Conservation (phyloP, 2,329 filamentous ascomycete species). For the Thelonectria rubi region DNA sequence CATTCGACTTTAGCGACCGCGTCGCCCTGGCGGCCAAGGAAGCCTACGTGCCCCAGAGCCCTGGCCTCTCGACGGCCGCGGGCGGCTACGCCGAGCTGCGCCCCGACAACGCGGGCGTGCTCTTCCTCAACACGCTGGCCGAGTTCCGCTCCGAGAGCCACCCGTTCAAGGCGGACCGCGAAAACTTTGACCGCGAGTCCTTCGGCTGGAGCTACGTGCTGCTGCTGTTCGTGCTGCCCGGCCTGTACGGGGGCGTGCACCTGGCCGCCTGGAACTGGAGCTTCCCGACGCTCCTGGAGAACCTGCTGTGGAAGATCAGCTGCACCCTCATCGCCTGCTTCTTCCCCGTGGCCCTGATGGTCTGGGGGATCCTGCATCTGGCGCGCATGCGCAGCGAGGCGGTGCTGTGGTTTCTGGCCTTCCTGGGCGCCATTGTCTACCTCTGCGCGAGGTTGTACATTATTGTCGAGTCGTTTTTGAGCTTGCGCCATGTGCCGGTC, state of each 20-base stretch:
- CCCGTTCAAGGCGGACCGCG: slow-evolving; percentile 6
- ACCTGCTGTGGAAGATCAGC: slow-evolving; percentile 17
- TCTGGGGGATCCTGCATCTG: slow-evolving; percentile 8
- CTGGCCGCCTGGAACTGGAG: slow-evolving; percentile 1
- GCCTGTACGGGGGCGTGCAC: slow-evolving; percentile 18
- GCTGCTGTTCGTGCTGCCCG: slow-evolving; percentile 11
- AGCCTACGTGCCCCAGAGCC: background rate
- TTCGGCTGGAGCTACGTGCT: background rate
- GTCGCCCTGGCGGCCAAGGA: background rate
- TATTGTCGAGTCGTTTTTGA: slow-evolving; percentile 18
- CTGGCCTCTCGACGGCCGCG: background rate
- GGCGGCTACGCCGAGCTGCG: background rate
- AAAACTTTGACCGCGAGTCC: background rate
- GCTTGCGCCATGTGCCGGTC: slow-evolving; percentile 6
- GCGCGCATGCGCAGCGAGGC: background rate
- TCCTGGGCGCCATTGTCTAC: slow-evolving; percentile 4
- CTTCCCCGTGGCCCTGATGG: background rate
- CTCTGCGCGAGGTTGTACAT: slow-evolving; percentile 13
- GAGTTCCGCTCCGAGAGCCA: background rate
- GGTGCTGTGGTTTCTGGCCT: background rate
- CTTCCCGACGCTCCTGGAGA: slow-evolving; percentile 8
- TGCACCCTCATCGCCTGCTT: slow-evolving; percentile 4
- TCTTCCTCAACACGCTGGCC: background rate
- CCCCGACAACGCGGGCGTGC: background rate
- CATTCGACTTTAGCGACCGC: background rate